Evolutionary conservation across 129 eudicot species (phyloP).

Genomic region (Cynara cardunculus): DNA sequence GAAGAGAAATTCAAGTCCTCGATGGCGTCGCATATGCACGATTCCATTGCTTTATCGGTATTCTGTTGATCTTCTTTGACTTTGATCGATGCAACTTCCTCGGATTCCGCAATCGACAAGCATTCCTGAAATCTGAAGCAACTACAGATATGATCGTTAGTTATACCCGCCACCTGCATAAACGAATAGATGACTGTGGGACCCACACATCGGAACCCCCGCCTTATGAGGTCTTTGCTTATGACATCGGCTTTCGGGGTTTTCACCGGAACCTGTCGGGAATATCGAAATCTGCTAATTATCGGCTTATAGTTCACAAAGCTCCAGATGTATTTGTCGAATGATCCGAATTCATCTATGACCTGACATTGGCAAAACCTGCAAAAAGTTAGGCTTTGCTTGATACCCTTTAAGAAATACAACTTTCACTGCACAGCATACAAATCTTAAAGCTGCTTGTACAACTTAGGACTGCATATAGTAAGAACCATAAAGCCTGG

Average conservation of each 20-base stretch:
- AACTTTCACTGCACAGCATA: constrained; percentile 9
- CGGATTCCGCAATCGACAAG: constrained; percentile 24
- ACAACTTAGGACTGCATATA: constrained; percentile 11
- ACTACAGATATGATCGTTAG: constrained; percentile 57
- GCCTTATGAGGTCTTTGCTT: constrained; percentile 60
- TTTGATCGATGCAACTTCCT: constrained; percentile 15
- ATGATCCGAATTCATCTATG: constrained; percentile 59
- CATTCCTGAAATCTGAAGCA: constrained; percentile 65
- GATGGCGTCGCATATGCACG: constrained; percentile 33
- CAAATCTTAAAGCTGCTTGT: neutral
- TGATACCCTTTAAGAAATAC: constrained; percentile 5
- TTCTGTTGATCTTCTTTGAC: constrained; percentile 25
- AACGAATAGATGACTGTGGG: constrained; percentile 67
- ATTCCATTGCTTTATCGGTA: constrained; percentile 24
- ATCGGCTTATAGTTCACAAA: constrained; percentile 64
- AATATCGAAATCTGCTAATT: constrained; percentile 51
- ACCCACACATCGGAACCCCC: constrained; percentile 76
- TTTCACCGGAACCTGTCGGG: constrained; percentile 62
- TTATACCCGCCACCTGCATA: constrained; percentile 70
- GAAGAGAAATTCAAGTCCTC: constrained; percentile 37
- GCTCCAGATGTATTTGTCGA: constrained; percentile 67
- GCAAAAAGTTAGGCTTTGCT: constrained; percentile 36
- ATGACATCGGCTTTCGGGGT: constrained; percentile 60
- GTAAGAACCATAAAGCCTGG: constrained; percentile 12
- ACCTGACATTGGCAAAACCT: constrained; percentile 49